Evolutionary conservation across 441 rosid species (phyloP), one percentile per base, ranked within the genome.

Genomic region (Hura crepitans): DNA sequence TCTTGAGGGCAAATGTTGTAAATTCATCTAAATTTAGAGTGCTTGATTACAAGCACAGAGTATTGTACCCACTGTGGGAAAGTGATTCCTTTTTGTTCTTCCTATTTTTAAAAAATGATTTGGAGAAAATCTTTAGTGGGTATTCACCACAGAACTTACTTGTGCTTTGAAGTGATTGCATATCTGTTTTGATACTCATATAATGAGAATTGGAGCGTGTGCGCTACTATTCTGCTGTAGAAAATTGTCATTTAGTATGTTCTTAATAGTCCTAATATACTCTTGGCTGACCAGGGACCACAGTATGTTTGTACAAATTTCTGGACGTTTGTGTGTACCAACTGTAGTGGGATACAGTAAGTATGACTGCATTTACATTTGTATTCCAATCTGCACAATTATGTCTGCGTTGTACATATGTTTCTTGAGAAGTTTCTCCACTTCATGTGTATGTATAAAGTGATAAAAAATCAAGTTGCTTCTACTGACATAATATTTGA

Each of bases 281-380:
- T 74, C 70, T 75, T 72, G 37, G 42, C 50, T 73, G 62, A 75
- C 66, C 92, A 95, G 99, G 99, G 99, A 69, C 96, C 98, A 28
- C 99, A 95, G 71, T 95, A 95, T 85, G 99, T 92, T 71, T 95
- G 98, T 86, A 88, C 85, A 75, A 89, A 86, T 82, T 92, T 92
- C 95, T 89, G 92, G 93, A 92, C 96, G 55, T 92, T 95, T 66
- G 86, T 95, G 70, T 95, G 99, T 89, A 95, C 97, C 43, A 89
- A 82, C 60, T 95, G 99, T 77, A 84, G 99, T 81, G 99, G 99
- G 75, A 88, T 95, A 75, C 99, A 95, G 99, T 94, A 82, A 89
- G 92, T 84, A 23, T 68, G 43, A 37, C 55, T 71, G 6, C 46
- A 12, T 67, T 28, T 58, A 6, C 62, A 30, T 23, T 33, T 74